phyloP scores from a whole-genome alignment of 2,329 filamentous ascomycete genomes.

The Plectosphaerella cucumerina region DNA sequence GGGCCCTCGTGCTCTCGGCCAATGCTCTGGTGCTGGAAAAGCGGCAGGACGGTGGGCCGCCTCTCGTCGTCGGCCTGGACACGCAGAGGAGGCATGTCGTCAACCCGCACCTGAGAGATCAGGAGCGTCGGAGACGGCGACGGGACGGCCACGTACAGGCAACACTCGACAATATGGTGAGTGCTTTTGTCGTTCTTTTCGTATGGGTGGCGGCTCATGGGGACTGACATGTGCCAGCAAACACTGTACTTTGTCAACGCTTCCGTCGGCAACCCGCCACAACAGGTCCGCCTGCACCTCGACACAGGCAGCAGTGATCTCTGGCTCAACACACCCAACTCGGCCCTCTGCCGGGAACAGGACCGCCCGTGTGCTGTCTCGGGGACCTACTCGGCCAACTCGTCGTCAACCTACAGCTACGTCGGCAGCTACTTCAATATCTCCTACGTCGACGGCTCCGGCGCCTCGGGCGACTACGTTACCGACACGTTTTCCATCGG shows the following conservation, averaged over 20 bases:
- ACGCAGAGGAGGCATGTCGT: slow-evolving; percentile 31
- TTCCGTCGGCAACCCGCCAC: slow-evolving; percentile 58
- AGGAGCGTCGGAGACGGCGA: slow-evolving; percentile 29
- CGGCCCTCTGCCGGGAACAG: slow-evolving; percentile 50
- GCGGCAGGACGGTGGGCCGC: slow-evolving; percentile 21
- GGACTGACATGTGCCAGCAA: slow-evolving; percentile 33
- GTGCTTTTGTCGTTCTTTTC: slow-evolving; percentile 10
- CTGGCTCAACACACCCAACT: slow-evolving; percentile 52
- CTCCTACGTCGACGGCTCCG: slow-evolving; percentile 77
- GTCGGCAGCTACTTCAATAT: slow-evolving; percentile 80
- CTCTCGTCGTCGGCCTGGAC: slow-evolving; percentile 41
- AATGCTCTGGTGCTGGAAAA: slow-evolving; percentile 23
- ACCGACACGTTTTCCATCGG: slow-evolving; percentile 66
- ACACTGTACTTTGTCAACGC: slow-evolving; percentile 60
- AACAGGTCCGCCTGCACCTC: slow-evolving; percentile 53
- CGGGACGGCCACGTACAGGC: slow-evolving; percentile 31
- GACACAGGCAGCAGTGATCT: slow-evolving; percentile 68
- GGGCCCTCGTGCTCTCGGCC: slow-evolving; percentile 21
- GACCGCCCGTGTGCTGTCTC: slow-evolving; percentile 51
- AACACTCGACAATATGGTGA: slow-evolving; percentile 53
- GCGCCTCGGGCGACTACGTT: slow-evolving; percentile 74
- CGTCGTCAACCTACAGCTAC: slow-evolving; percentile 72
- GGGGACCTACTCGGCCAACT: slow-evolving; percentile 66
- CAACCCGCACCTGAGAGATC: slow-evolving; percentile 9
- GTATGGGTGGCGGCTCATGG: background rate